Conservation (phyloP, 345 rosid species). For the Aurinia saxatilis region DNA sequence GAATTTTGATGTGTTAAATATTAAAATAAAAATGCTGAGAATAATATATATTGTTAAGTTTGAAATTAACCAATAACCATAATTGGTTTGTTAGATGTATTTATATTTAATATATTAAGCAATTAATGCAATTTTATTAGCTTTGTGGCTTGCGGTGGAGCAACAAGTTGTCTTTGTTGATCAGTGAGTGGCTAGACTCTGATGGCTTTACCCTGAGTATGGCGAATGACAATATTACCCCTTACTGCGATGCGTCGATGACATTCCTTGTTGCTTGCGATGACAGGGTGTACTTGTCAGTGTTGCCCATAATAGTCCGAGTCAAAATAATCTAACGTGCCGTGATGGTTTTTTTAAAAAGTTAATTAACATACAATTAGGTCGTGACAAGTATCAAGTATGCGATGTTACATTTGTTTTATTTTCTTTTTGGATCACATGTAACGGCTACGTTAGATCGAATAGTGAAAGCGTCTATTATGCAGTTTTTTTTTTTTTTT, state of each 20-base stretch:
- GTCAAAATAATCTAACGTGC: conserved; percentile 1
- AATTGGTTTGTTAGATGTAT: not conserved
- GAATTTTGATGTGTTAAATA: too few species aligned
- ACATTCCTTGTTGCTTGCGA: not conserved
- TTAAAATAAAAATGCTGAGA: too few species aligned
- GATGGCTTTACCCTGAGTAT: conserved; percentile 10
- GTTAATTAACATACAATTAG: not conserved
- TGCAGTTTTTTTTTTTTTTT: too few species aligned
- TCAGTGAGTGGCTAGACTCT: conserved; percentile 4
- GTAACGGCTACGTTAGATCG: not conserved
- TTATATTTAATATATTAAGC: not conserved
- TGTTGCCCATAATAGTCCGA: not conserved
- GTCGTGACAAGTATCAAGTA: not conserved
- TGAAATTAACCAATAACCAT: too few species aligned
- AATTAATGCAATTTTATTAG: not conserved
- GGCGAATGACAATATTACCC: not conserved
- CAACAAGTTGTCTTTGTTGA: conserved; percentile 6
- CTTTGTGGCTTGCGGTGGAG: conserved; percentile 13
- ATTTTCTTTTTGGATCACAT: too few species aligned
- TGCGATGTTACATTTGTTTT: too few species aligned
- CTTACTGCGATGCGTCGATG: not conserved
- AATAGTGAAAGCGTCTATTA: not conserved
- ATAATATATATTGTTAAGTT: too few species aligned
- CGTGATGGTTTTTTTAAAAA: not conserved
- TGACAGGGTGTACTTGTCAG: conserved; percentile 26